Evolutionary conservation across 306 rosid genomes (phyloP), one percentile per base, ranked within the genome.

Genomic region (Nissolia schottii): DNA sequence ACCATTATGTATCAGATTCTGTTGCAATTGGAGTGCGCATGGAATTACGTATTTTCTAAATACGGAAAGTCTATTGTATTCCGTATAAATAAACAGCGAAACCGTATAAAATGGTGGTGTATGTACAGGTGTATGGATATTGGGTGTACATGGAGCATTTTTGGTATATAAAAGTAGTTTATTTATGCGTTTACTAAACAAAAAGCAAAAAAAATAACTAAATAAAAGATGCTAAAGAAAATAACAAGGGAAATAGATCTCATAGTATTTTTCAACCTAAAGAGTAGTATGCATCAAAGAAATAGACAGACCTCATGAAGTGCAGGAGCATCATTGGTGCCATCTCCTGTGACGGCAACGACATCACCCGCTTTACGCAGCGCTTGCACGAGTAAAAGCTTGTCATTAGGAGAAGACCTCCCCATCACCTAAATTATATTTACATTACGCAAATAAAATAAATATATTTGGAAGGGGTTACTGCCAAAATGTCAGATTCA

Each of bases 331-430:
- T 94, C 97, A 73, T 94, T 94, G 51, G 98, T 94, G 70, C 98
- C 98, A 84, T 94, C 98, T 74, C 98, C 98, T 18, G 98, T 94
- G 62, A 94, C 98, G 67, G 97, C 98, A 68, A 94, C 98, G 53
- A 94, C 98, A 2, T 94, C 92, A 62, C 98, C 98, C 14, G 82
- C 80, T 81, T 83, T 91, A 71, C 98, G 92, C 60, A 94, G 79
- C 51, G 98, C 97, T 94, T 91, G 98, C 66, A 94, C 97, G 54
- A 94, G 98, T 85, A 94, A 84, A 72, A 94, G 88, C 89, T 94
- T 94, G 87, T 94, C 98, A 81, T 89, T 94, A 35, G 98, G 98
- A 67, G 98, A 94, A 85, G 98, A 94, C 83, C 98, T 89, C 15
- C 96, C 97, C 98, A 94, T 94, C 40, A 94, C 97, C 97, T 93